Evolutionary conservation across 768 basidiomycete species (phyloP).

Genomic region (Tephrocybe rancida): DNA sequence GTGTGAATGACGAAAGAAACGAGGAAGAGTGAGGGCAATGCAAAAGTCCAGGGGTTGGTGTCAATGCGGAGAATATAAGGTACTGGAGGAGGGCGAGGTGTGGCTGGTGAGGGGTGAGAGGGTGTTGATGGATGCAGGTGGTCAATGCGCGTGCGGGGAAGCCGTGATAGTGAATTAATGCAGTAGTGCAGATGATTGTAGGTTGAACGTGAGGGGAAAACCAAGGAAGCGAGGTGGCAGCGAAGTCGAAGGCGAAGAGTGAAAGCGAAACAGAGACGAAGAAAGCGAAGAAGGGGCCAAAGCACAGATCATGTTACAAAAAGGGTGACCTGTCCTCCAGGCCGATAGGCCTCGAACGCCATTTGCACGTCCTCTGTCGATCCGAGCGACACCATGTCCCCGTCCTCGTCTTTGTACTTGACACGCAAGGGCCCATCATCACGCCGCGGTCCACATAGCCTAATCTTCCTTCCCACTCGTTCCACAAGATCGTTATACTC

Average conservation of each 20-base stretch:
- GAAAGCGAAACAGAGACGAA: slow-evolving; percentile 3
- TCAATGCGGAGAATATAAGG: slow-evolving; percentile 11
- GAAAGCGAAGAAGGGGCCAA: slow-evolving; percentile 12
- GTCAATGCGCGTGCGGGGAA: slow-evolving; percentile 15
- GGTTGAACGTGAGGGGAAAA: background rate
- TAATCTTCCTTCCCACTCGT: slow-evolving; percentile 91
- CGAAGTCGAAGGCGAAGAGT: background rate
- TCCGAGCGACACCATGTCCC: slow-evolving; percentile 84
- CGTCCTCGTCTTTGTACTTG: slow-evolving; percentile 92
- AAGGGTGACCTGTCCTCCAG: slow-evolving; percentile 80
- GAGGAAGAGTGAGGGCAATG: slow-evolving; percentile 6
- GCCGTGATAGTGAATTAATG: slow-evolving; percentile 10
- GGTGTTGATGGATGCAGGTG: background rate
- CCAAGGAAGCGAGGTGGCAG: background rate
- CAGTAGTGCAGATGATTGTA: slow-evolving; percentile 7
- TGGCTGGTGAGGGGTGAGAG: slow-evolving; percentile 7
- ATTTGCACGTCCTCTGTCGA: slow-evolving; percentile 94
- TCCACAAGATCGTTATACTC: slow-evolving; percentile 85
- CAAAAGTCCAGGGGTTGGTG: slow-evolving; percentile 6
- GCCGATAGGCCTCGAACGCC: slow-evolving; percentile 84
- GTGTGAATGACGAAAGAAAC: slow-evolving; percentile 8
- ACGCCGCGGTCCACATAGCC: slow-evolving; percentile 81
- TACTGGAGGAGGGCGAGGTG: background rate
- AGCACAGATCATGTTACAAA: slow-evolving; percentile 64
- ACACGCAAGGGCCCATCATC: slow-evolving; percentile 83